Base-by-base conservation (phyloP, 257 asterid species). In the Coffea eugenioides region DNA sequence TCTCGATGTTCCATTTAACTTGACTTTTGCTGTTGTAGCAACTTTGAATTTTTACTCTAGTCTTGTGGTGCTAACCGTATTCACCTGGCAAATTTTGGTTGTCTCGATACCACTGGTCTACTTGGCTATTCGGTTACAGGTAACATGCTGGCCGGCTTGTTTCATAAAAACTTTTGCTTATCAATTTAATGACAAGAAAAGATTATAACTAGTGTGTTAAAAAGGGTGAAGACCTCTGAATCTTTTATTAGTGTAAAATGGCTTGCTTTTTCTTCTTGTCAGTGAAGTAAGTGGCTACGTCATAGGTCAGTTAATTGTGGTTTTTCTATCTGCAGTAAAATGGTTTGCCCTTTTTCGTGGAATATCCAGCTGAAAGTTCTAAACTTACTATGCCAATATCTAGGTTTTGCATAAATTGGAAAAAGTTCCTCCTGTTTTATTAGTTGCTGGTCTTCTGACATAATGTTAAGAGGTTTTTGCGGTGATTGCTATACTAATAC, bases 91-190 rank as follows among this genome's bases (percentile, higher is more conserved):
- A 90, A 94, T 96, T 79, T 64, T 96, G 69, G 85, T 92, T 76
- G 91, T 90, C 71, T 87, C 97, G 43, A 66, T 96, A 75, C 99
- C 99, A 6, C 90, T 96, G 97, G 89, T 96, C 69, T 83, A 74
- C 82, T 71, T 94, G n/a, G 97, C 97, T 64, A 92, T 96, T 80
- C 92, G 89, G 74, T 82, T 96, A 78, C 99, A 96, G 98, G 99
- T 95, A 80, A 75, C 54, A 83, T 21, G 45, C 71, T 54, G 41
- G 65, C 10, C 3, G 21, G 2, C 16, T 48, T 6, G 39, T 70
- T 56, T 56, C 64, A 56, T 56, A 20, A 56, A 56, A 56, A 56
- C 64, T 56, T 18, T n/a, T 56, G 10, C 12, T 56, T 56, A 18
- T 4, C 25, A 18, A 52, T 14, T 14, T 15, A 52, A 52, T 52